These are phyloP conservation scores for Cercospora sojina DNA, from an alignment of 2,329 filamentous ascomycete species.

Conservation along the genomic window DNA sequence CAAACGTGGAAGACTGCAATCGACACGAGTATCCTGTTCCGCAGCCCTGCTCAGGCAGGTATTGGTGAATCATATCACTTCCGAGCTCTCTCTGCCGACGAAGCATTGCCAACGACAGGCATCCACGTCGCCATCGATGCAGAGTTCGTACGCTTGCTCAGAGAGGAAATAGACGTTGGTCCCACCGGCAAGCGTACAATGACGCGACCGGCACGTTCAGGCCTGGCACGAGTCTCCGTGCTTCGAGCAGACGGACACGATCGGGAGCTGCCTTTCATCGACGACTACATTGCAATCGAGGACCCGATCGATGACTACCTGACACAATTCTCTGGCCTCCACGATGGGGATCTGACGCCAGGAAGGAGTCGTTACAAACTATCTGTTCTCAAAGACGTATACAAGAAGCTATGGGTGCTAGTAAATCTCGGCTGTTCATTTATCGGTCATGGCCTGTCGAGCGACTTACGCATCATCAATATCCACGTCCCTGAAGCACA, in stretches of 20 bases:
- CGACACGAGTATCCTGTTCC: slow-evolving; percentile 81
- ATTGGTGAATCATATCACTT: slow-evolving; percentile 32
- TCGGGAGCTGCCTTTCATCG: slow-evolving; percentile 86
- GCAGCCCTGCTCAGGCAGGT: slow-evolving; percentile 58
- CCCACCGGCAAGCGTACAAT: slow-evolving; percentile 90
- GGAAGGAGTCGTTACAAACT: slow-evolving; percentile 76
- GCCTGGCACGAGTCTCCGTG: slow-evolving; percentile 89
- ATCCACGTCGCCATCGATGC: slow-evolving; percentile 83
- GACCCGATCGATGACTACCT: slow-evolving; percentile 94
- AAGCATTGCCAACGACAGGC: slow-evolving; percentile 62
- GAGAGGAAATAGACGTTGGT: slow-evolving; percentile 94
- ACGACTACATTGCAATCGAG: slow-evolving; percentile 91
- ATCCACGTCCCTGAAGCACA: slow-evolving; percentile 89
- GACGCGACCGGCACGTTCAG: slow-evolving; percentile 85
- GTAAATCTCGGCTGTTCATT: slow-evolving; percentile 93
- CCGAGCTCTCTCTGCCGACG: slow-evolving; percentile 29
- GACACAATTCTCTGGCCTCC: slow-evolving; percentile 90
- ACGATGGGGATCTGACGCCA: slow-evolving; percentile 78
- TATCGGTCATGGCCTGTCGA: slow-evolving; percentile 86
- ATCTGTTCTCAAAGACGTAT: slow-evolving; percentile 83
- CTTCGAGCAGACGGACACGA: slow-evolving; percentile 74
- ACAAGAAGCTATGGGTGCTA: slow-evolving; percentile 97
- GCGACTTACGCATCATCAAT: slow-evolving; percentile 97
- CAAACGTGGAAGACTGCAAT: slow-evolving; percentile 80
- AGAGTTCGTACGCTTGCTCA: slow-evolving; percentile 89